Conservation (phyloP, 2,329 filamentous ascomycete genomes). For the Fusarium newnesense region DNA sequence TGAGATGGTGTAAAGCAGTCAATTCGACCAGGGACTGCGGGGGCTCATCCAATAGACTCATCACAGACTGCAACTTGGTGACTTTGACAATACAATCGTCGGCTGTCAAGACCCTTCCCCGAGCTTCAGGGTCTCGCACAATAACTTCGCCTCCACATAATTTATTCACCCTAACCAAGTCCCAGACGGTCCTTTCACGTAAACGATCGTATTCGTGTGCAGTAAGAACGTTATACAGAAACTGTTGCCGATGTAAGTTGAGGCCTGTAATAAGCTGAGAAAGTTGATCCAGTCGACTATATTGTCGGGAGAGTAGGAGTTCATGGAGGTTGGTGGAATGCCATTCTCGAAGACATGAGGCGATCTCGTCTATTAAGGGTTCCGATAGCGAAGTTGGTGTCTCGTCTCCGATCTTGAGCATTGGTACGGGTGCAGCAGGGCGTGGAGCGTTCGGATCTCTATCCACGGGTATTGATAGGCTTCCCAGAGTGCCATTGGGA, state of each 20-base stretch:
- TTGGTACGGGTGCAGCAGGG: constrained; percentile 91
- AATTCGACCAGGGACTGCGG: constrained; percentile 75
- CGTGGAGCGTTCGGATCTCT: constrained; percentile 76
- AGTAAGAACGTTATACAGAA: constrained; percentile 94
- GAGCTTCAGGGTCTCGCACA: constrained; percentile 85
- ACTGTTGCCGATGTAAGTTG: constrained; percentile 85
- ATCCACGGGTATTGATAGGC: constrained; percentile 59
- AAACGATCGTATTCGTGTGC: constrained; percentile 82
- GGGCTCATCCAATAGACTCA: constrained; percentile 91
- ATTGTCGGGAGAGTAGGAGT: constrained; percentile 84
- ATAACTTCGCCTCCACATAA: constrained; percentile 93
- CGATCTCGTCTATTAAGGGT: constrained; percentile 95
- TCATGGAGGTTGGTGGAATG: constrained; percentile 97
- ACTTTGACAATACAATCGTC: constrained; percentile 94
- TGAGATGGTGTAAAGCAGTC: constrained; percentile 79
- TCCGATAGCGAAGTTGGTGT: constrained; percentile 89
- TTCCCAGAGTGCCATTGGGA: constrained; percentile 54
- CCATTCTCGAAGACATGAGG: constrained; percentile 96
- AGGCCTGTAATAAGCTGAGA: constrained; percentile 83
- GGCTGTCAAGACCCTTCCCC: constrained; percentile 86
- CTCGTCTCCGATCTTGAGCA: constrained; percentile 98
- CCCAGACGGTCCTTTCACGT: constrained; percentile 93
- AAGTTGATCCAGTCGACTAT: constrained; percentile 82
- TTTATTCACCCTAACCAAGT: constrained; percentile 93
- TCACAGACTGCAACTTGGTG: constrained; percentile 90